phyloP scores from a whole-genome alignment of 805 yeast genomes.

The Metschnikowia drakensbergensis region DNA sequence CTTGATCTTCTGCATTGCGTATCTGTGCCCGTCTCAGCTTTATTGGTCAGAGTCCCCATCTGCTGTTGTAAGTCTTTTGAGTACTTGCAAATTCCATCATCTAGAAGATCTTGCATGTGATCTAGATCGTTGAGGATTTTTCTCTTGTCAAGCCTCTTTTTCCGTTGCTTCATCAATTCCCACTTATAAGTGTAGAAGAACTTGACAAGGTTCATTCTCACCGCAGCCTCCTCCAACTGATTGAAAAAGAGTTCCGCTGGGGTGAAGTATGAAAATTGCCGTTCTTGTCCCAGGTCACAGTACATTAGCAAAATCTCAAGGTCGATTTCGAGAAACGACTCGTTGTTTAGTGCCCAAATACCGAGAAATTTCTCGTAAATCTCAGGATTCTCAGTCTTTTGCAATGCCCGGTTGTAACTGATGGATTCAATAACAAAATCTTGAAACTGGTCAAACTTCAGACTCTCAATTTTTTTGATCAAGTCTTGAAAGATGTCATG shows the following conservation, averaged over 20 bases:
- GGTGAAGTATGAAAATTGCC: conserved; percentile 7
- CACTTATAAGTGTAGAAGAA: conserved; percentile 8
- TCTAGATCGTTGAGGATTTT: conserved; percentile 1
- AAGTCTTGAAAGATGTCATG: conserved; percentile 9
- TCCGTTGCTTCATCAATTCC: conserved; percentile 5
- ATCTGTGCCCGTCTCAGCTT: neutral
- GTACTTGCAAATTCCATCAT: neutral
- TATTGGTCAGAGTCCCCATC: conserved; percentile 1
- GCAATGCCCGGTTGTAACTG: neutral
- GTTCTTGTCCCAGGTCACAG: conserved; percentile 3
- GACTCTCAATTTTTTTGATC: conserved; percentile 12
- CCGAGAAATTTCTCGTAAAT: conserved; percentile 7
- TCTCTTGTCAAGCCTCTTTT: neutral
- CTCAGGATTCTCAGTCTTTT: conserved; percentile 6
- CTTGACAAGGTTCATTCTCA: conserved; percentile 13
- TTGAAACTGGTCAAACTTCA: conserved; percentile 15
- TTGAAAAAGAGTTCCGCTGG: conserved; percentile 1
- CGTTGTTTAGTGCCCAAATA: conserved; percentile 13
- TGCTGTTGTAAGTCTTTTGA: neutral
- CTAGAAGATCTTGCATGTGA: conserved; percentile 1
- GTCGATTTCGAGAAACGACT: conserved; percentile 6
- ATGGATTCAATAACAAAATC: conserved; percentile 14
- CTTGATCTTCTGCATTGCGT: neutral
- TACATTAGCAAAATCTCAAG: conserved; percentile 10
- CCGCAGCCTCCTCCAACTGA: conserved; percentile 12